Evolutionary conservation across 176 grass and related monocot genomes (phyloP).

Genomic region (Triticum urartu): DNA sequence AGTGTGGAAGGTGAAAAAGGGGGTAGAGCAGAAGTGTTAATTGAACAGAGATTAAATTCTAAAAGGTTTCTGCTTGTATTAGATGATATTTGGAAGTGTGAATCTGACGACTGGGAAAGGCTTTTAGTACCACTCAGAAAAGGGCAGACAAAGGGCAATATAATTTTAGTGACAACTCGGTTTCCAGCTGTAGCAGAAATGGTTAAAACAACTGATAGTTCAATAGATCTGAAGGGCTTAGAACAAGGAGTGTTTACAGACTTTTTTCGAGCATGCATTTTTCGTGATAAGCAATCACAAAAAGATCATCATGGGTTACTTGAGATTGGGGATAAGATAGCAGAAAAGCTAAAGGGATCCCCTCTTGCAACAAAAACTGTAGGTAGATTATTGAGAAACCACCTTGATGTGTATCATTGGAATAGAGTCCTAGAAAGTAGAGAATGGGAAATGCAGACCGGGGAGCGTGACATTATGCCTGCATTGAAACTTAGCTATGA

Average conservation of each 20-base stretch:
- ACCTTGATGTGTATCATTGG: slow-evolving; percentile 6
- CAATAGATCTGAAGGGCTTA: not conserved
- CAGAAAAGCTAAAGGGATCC: not conserved
- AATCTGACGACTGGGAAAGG: slow-evolving; percentile 7
- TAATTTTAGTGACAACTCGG: slow-evolving; percentile 32
- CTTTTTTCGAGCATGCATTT: slow-evolving; percentile 16
- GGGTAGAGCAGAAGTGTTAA: not conserved
- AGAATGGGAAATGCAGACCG: slow-evolving; percentile 13
- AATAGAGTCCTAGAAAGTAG: slow-evolving; percentile 5
- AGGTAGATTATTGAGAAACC: slow-evolving; percentile 5
- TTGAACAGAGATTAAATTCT: not conserved
- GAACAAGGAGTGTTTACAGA: not conserved
- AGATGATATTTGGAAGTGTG: slow-evolving; percentile 27
- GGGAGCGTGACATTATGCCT: slow-evolving; percentile 26
- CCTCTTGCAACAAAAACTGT: slow-evolving; percentile 33
- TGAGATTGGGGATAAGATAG: not conserved
- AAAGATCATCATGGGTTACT: not conserved
- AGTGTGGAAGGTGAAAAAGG: not conserved
- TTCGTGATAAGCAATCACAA: not conserved
- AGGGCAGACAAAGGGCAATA: not conserved
- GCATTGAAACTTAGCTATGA: slow-evolving; percentile 42
- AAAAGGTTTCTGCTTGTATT: slow-evolving; percentile 17
- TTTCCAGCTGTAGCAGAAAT: not conserved
- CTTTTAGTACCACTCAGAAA: not conserved
- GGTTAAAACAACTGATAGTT: not conserved